phyloP scores from a whole-genome alignment of 768 basidiomycete species.

The Rhodotorula toruloides region DNA sequence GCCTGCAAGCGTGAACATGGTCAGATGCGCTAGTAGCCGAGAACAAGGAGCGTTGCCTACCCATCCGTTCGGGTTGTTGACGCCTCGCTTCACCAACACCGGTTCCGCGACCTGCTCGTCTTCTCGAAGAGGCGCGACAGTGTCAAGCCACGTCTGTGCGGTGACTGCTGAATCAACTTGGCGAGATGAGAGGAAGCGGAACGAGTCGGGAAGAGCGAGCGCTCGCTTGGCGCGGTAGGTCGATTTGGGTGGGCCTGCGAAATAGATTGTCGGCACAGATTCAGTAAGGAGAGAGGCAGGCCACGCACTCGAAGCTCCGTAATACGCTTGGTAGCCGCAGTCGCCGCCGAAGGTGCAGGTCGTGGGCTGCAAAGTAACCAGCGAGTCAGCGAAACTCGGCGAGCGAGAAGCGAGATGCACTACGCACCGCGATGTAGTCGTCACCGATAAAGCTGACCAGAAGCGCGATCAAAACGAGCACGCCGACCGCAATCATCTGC shows the following conservation, averaged over 20 bases:
- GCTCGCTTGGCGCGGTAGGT: conserved; percentile 44
- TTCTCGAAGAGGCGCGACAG: background rate
- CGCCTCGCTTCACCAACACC: conserved; percentile 20
- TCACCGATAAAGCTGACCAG: conserved; percentile 58
- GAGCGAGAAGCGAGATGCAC: conserved; percentile 27
- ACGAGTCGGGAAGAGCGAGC: conserved; percentile 16
- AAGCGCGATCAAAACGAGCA: conserved; percentile 52
- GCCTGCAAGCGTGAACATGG: background rate
- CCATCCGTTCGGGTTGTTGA: conserved; percentile 36
- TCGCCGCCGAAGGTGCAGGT: conserved; percentile 40
- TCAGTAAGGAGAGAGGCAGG: no score
- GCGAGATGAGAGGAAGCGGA: conserved; percentile 1
- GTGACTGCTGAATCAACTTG: no score
- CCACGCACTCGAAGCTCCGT: conserved; percentile 4
- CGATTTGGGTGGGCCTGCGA: conserved; percentile 33
- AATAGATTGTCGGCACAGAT: background rate
- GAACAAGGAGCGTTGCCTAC: background rate
- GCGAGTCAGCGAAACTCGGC: background rate
- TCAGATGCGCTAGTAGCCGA: background rate
- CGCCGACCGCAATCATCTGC: conserved; percentile 55
- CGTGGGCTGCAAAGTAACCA: conserved; percentile 13
- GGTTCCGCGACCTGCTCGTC: background rate
- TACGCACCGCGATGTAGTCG: conserved; percentile 56
- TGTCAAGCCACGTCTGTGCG: no score
- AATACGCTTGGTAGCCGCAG: conserved; percentile 33